phyloP scores from a whole-genome alignment of 2,329 filamentous ascomycete genomes.

The Didymella segeticola region DNA sequence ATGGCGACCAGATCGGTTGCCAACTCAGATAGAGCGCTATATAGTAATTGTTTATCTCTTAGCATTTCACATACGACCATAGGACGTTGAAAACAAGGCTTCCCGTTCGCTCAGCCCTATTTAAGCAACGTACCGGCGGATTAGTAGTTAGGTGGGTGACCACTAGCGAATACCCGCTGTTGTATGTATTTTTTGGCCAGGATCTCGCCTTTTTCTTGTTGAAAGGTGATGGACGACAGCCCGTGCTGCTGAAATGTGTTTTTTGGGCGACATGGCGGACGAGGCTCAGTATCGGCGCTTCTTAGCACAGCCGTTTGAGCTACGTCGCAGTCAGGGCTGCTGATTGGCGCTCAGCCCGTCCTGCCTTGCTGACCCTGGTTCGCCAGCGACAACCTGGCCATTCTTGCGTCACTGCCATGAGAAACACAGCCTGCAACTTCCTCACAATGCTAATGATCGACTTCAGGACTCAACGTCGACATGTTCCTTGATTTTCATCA shows the following conservation, averaged over 20 bases:
- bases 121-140: background rate
- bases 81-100: too few relatives aligned
- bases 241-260: background rate
- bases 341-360: slow-evolving; percentile 29
- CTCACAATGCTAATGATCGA: slow-evolving; percentile 29
- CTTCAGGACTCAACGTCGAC: slow-evolving; percentile 8
- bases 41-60: background rate
- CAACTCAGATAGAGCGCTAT: too few relatives aligned
- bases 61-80: background rate
- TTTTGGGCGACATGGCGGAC: background rate
- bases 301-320: slow-evolving; percentile 4
- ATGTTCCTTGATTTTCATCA: slow-evolving; percentile 32
- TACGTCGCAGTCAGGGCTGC: background rate
- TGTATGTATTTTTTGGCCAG: background rate
- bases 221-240: too few relatives aligned
- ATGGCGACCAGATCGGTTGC: too few relatives aligned
- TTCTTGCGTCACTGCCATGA: slow-evolving; percentile 32
- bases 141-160: background rate
- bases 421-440: slow-evolving; percentile 32
- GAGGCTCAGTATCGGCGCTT: background rate
- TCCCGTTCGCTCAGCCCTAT: background rate
- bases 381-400: slow-evolving; percentile 22
- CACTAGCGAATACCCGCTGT: slow-evolving; percentile 1
- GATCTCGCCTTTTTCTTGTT: too few relatives aligned
- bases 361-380: slow-evolving; percentile 18